Evolutionary conservation across 192 early-diverging fungal genomes (phyloP), one percentile per base, ranked within the genome.

Genomic region (Phlyctochytrium planicorne): DNA sequence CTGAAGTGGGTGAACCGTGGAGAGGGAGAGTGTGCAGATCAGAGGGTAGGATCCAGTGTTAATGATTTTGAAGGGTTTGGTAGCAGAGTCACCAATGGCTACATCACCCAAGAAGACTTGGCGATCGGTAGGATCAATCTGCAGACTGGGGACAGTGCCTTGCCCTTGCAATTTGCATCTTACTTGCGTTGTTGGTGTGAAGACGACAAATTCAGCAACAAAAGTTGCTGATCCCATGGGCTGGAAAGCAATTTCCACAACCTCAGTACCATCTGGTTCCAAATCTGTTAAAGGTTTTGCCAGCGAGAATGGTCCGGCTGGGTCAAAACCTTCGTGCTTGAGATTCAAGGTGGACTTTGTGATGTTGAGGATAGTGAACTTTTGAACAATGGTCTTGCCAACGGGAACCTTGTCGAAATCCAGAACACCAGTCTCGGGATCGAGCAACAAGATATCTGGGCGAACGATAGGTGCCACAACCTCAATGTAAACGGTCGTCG

Each of bases 101-200:
- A 80, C 56, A 60, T 80, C 74, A 29, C 75, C 75, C 27, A 71
- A 66, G 23, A 73, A 23, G 6, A 65, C 37, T 3, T 20, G 24
- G 2, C 55, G 35, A 3, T 52, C 55, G 25, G 59, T 23, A 17
- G 66, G 62, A 17, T 75, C 72, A 23, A 75, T 32, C 20, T 57
- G 34, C 33, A 78, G 34, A 3, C n/a, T 52, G n/a, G 78, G 78
- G 23, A 78, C 31, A 37, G 75, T 37, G n/a, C 76, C 75, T 60
- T 78, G 30, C 20, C 78, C 78, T 23, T 40, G 20, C 24, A 80
- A 53, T 33, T 35, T 52, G 17, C 75, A 60, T n/a, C 32, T 27
- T 1, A 72, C 52, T 24, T 67, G 37, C 25, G 68, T 53, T 23
- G 59, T 66, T 24, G 34, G 4, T 3, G 63, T 60, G 20, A 34